These are phyloP conservation scores for Phytophthora pluvialis DNA, from an alignment of 352 stramenopile species.

Conservation along the genomic window DNA sequence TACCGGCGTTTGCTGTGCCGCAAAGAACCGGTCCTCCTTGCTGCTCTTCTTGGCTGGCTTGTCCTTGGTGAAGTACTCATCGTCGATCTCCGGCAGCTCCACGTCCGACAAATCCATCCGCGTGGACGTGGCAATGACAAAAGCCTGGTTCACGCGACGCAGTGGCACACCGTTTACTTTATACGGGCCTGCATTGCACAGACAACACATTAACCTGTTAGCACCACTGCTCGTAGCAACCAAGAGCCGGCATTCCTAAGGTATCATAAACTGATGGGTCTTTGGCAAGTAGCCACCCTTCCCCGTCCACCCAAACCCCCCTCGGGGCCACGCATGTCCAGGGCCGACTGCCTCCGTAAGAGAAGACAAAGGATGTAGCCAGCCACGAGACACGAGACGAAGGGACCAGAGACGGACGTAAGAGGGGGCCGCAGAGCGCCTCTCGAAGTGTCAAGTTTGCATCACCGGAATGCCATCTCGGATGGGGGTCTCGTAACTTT, in stretches of 20 bases:
- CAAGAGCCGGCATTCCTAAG: conserved; percentile 60
- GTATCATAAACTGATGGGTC: conserved; percentile 88
- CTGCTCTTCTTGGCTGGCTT: conserved; percentile 70
- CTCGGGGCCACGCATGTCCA: too few species aligned
- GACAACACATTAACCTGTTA: neutral
- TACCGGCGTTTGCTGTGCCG: conserved; percentile 52
- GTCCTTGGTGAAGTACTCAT: conserved; percentile 94
- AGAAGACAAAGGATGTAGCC: neutral
- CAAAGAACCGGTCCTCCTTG: conserved; percentile 93
- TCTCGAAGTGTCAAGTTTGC: conserved; percentile 68
- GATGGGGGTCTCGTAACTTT: neutral
- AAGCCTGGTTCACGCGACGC: conserved; percentile 98
- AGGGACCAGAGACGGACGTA: conserved; percentile 13
- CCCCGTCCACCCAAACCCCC: conserved; percentile 2
- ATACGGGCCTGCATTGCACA: conserved; percentile 84
- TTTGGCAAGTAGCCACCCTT: conserved; percentile 42
- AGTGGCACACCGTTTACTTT: conserved; percentile 99
- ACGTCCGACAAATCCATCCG: conserved; percentile 96
- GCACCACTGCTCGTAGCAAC: neutral
- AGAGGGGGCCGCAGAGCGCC: too few species aligned
- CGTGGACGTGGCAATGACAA: conserved; percentile 98
- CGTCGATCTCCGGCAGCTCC: conserved; percentile 90
- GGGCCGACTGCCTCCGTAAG: neutral
- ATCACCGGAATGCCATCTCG: conserved; percentile 52
- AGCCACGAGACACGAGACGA: conserved; percentile 14